These are phyloP conservation scores for Calonectria henricotiae DNA, from an alignment of 2,329 filamentous ascomycete species.

Conservation along the genomic window DNA sequence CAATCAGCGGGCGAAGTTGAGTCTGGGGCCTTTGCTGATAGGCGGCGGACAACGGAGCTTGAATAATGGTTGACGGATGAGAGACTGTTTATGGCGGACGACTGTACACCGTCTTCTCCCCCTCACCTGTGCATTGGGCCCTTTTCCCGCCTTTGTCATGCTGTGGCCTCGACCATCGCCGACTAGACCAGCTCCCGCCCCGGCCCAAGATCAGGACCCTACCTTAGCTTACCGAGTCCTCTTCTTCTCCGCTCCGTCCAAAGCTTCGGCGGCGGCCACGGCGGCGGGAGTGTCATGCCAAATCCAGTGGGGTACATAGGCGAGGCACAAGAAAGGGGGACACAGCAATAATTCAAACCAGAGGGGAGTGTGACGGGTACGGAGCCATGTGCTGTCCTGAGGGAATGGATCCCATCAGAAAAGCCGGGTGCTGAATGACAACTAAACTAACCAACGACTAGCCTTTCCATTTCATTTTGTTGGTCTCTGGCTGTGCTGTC, in stretches of 20 bases:
- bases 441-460: constrained; percentile 45
- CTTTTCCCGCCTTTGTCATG: constrained; percentile 28
- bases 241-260: constrained; percentile 32
- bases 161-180: constrained; percentile 26
- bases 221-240: constrained; percentile 34
- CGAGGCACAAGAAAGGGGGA: constrained; percentile 32
- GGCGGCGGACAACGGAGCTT: constrained; percentile 18
- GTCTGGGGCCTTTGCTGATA: constrained; percentile 2
- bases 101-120: constrained; percentile 24
- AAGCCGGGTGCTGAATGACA: constrained; percentile 21
- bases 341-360: constrained; percentile 27
- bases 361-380: constrained; percentile 27
- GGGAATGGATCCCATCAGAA: constrained; percentile 25
- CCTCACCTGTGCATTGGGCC: constrained; percentile 30
- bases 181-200: constrained; percentile 32
- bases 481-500: constrained; percentile 30
- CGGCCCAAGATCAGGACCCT: constrained; percentile 34
- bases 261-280: constrained; percentile 35
- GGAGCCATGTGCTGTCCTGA: constrained; percentile 33
- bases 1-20: constrained; percentile 28
- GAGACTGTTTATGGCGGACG: constrained; percentile 3
- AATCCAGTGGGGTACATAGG: constrained; percentile 25
- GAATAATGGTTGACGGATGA: constrained; percentile 10
- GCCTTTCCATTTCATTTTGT: constrained; percentile 27
- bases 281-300: constrained; percentile 34